Evolutionary conservation across 441 rosid genomes (phyloP), one percentile per base, ranked within the genome.

Genomic region (Pelargonium myrrhifolium): DNA sequence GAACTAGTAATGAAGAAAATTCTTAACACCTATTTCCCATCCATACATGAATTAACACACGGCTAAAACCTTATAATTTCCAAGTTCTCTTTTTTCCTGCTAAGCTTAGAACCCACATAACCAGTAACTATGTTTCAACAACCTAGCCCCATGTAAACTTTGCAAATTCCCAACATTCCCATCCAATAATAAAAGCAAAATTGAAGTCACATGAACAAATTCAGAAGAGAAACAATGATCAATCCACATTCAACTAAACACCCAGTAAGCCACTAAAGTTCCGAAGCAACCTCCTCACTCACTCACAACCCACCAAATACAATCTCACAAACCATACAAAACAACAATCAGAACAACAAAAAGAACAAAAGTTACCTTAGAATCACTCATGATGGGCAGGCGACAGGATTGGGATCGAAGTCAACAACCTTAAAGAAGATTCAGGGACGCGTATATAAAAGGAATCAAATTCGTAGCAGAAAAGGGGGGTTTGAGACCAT

Each of bases 301-400:
- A 28, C 31, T 28, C 31, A 28, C 31, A 3, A 28, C 31, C 31
- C 31, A 28, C 31, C 31, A 28, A 28, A 28, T 3, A 28, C 4
- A 28, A 28, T 0, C 31, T 28, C 31, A 28, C 31, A 18, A 40
- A 6, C 49, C 7, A 14, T 2, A 68, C 70, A 62, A 9, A 18
- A 1, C 31, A 14, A 20, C 1, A 40, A 35, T 22, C 67, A 15
- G 66, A 15, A 68, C 18, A 15, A 6, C 58, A 40, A 60, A 8
- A 10, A 12, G 0, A 24, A 12, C 42, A 28, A 8, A 6, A 69
- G 60, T 64, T 60, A 87, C 98, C 90, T 89, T 88, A 68, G 86
- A 76, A 67, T 80, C 82, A 76, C 78, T 89, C 98, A 92, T 92
- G 78, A 61, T 75, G 78, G 55, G 55, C 55, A n/a, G 55, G 2